Percentiles rank a stretch among this genome's conserved stretches.
Evolutionary conservation across 768 basidiomycete genomes (phyloP).

Genomic region (Amanita brunnescens): DNA sequence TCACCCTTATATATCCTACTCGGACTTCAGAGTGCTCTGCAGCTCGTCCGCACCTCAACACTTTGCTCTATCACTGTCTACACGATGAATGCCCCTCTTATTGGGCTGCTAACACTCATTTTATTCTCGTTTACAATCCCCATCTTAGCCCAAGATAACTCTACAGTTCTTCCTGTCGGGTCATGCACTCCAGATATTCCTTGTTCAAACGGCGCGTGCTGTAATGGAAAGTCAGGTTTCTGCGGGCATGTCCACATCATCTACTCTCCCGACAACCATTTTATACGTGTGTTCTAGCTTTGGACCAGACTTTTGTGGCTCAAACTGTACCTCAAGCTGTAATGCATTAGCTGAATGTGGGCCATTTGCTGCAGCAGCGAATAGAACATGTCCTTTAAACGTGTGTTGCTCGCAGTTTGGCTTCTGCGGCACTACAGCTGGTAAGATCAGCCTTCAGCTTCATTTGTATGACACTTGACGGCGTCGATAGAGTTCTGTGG

Average conservation of each 20-base stretch:
- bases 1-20: too few relatives aligned
- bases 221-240: conserved; percentile 16
- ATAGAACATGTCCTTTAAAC: conserved; percentile 8
- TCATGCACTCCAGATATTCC: conserved; percentile 16
- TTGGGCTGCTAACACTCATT: not conserved
- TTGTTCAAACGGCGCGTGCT: conserved; percentile 19
- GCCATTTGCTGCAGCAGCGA: conserved; percentile 4
- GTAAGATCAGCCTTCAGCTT: conserved; percentile 1
- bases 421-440: conserved; percentile 11
- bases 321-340: conserved; percentile 10
- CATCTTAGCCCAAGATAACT: conserved; percentile 12
- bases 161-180: conserved; percentile 16
- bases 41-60: too few relatives aligned
- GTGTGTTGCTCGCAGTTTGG: conserved; percentile 8
- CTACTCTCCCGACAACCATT: not conserved
- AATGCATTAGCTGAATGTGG: conserved; percentile 9
- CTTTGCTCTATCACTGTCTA: not conserved
- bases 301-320: conserved; percentile 11
- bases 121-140: not conserved
- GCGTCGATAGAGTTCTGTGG: conserved; percentile 5
- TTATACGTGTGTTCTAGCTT: conserved; percentile 3
- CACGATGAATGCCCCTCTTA: not conserved
- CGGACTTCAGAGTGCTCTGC: too few relatives aligned
- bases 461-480: not conserved
- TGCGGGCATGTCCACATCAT: conserved; percentile 14